phyloP scores from a whole-genome alignment of 2,329 filamentous ascomycete genomes.

The Arthroderma uncinatum region DNA sequence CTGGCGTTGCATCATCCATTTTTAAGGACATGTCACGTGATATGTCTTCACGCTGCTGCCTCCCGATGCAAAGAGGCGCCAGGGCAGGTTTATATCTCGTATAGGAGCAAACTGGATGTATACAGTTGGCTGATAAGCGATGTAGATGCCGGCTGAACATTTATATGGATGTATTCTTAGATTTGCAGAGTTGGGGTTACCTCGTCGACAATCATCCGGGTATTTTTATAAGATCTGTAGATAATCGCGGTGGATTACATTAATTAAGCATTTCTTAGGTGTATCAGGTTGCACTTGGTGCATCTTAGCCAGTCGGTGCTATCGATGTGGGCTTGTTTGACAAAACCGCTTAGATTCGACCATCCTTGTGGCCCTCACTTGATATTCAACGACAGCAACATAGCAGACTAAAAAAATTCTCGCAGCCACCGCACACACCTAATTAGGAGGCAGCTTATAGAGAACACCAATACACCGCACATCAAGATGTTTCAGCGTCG shows the following conservation, averaged over 20 bases:
- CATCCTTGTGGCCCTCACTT: background rate
- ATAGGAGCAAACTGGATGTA: background rate
- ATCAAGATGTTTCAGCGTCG: constrained; percentile 45
- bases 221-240: background rate
- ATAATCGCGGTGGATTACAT: background rate
- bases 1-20: background rate
- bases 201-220: background rate
- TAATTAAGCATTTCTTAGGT: background rate
- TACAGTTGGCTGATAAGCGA: background rate
- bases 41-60: background rate
- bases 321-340: background rate
- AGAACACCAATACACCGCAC: too few species aligned
- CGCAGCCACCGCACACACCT: background rate
- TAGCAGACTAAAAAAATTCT: background rate
- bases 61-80: background rate
- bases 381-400: background rate
- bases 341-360: background rate
- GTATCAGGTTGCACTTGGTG: background rate
- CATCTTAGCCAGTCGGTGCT: background rate
- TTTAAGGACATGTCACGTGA: background rate
- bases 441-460: too few species aligned
- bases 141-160: background rate
- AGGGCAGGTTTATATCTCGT: background rate
- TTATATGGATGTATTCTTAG: background rate
- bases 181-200: background rate